phyloP scores from a whole-genome alignment of 2,329 filamentous ascomycete species.

The Tympanopsis confertula region DNA sequence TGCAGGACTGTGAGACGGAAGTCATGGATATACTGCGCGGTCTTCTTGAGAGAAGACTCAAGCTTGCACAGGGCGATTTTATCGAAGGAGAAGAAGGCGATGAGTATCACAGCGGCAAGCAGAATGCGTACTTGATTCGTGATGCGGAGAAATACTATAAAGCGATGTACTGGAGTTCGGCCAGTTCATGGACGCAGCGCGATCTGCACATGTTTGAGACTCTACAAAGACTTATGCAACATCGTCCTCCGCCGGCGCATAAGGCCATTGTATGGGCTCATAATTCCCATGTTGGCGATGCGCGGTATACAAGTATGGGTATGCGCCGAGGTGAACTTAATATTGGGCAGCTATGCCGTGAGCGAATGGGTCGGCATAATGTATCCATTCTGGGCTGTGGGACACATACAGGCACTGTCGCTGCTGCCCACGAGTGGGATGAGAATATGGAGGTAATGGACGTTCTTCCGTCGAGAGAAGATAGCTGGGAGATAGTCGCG shows the following conservation, averaged over 20 bases:
- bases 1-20: conserved; percentile 29
- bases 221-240: conserved; percentile 27
- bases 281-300: conserved; percentile 40
- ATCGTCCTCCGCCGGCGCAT: conserved; percentile 16
- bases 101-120: conserved; percentile 33
- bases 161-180: conserved; percentile 35
- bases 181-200: conserved; percentile 35
- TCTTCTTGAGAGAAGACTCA: conserved; percentile 25
- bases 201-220: conserved; percentile 39
- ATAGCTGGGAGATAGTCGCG: conserved; percentile 35
- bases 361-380: conserved; percentile 22
- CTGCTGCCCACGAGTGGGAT: conserved; percentile 36
- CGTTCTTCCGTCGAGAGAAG: conserved; percentile 27
- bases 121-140: conserved; percentile 33
- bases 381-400: conserved; percentile 31
- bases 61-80: conserved; percentile 19
- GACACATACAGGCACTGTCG: conserved; percentile 37
- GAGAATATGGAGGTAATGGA: conserved; percentile 36
- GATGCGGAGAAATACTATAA: conserved; percentile 39
- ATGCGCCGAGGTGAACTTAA: conserved; percentile 29
- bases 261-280: conserved; percentile 42
- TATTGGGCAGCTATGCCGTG: conserved; percentile 38
- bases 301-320: conserved; percentile 36
- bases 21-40: conserved; percentile 31
- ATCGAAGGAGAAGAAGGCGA: conserved; percentile 18